phyloP scores from a whole-genome alignment of 768 basidiomycete genomes.

The Sarcodon sp. region DNA sequence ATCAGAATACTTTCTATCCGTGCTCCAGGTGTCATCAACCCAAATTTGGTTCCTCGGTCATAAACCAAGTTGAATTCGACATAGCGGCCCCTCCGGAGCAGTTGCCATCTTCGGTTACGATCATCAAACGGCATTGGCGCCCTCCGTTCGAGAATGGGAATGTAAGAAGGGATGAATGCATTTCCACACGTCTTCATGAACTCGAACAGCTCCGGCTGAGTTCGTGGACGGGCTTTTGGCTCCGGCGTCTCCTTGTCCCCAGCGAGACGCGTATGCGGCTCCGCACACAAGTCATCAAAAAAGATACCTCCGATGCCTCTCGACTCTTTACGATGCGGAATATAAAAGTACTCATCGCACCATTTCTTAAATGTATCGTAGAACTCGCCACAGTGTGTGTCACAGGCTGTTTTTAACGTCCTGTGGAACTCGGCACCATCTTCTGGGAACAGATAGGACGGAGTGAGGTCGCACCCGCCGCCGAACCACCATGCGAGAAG shows the following conservation, averaged over 20 bases:
- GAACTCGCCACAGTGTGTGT: constrained; percentile 48
- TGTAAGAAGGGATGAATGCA: constrained; percentile 80
- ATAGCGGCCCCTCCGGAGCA: constrained; percentile 75
- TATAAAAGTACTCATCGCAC: constrained; percentile 97
- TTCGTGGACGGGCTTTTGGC: constrained; percentile 29
- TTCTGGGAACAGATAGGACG: constrained; percentile 80
- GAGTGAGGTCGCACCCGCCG: constrained; percentile 90
- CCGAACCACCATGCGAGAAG: constrained; percentile 97
- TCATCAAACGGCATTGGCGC: constrained; percentile 44
- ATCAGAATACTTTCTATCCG: constrained; percentile 54
- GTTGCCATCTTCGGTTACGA: constrained; percentile 80
- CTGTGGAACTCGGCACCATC: constrained; percentile 83
- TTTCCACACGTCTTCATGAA: constrained; percentile 63
- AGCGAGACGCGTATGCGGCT: constrained; percentile 53
- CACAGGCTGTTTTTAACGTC: constrained; percentile 66
- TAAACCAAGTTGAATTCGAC: constrained; percentile 81
- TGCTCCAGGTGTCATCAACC: constrained; percentile 44
- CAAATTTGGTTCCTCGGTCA: constrained; percentile 60
- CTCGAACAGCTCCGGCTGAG: constrained; percentile 59
- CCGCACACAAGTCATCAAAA: constrained; percentile 82
- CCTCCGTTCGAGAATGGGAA: constrained; percentile 69
- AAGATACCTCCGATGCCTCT: constrained; percentile 93
- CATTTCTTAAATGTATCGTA: constrained; percentile 82
- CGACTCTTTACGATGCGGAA: constrained; percentile 75
- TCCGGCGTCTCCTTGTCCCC: constrained; percentile 14